These are phyloP conservation scores for Xylaria longipes DNA, from an alignment of 495 filamentous ascomycete genomes.

Conservation along the genomic window DNA sequence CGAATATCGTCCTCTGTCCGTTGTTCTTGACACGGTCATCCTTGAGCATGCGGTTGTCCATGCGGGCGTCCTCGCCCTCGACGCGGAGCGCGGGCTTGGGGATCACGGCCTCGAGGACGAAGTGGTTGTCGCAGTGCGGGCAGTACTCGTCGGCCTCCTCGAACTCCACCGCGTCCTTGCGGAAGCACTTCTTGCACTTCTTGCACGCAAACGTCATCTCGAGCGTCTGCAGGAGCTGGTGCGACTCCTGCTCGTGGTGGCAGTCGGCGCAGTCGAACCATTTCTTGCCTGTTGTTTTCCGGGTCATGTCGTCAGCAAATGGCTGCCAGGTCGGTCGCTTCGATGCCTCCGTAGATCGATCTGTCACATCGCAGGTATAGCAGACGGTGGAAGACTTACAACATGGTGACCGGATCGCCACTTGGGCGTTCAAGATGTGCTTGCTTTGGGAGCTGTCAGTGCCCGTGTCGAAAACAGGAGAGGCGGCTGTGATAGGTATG, in stretches of 20 bases:
- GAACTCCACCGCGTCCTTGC: conserved; percentile 88
- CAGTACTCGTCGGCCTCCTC: conserved; percentile 99
- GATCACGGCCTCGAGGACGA: conserved; percentile 84
- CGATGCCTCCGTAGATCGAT: background rate
- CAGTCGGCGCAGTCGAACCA: conserved; percentile 99
- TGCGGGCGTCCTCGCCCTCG: conserved; percentile 86
- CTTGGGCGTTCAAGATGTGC: conserved; percentile 97
- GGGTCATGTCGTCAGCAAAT: background rate
- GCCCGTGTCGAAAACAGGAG: background rate
- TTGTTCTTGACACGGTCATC: conserved; percentile 80
- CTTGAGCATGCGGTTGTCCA: conserved; percentile 89
- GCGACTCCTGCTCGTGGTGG: conserved; percentile 80
- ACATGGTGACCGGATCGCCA: conserved; percentile 92
- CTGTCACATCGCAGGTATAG: background rate
- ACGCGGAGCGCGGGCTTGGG: conserved; percentile 81
- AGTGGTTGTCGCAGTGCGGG: conserved; percentile 99
- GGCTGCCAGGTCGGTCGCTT: background rate
- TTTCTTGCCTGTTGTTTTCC: conserved; percentile 69
- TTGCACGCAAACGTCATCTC: conserved; percentile 98
- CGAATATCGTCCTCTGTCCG: conserved; percentile 70
- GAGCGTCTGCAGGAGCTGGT: conserved; percentile 73
- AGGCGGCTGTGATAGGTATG: background rate
- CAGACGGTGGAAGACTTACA: conserved; percentile 62
- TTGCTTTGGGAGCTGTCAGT: conserved; percentile 60
- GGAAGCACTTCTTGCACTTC: conserved; percentile 97